Conservation (phyloP, 345 rosid genomes). For the Sonneratia caseolaris region DNA sequence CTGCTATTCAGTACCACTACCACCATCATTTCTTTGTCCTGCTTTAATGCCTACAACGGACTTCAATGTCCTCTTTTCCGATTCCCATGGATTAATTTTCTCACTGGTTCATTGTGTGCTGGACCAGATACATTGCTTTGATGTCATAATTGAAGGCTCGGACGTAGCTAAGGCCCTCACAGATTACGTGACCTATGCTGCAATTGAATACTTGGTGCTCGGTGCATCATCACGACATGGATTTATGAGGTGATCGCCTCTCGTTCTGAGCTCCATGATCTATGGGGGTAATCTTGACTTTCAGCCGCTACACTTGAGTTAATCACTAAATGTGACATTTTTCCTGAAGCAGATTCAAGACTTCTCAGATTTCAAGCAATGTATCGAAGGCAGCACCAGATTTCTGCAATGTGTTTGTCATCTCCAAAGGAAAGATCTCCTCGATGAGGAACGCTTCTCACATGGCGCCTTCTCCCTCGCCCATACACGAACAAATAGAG, state of each 20-base stretch:
- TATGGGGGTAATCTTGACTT: background rate
- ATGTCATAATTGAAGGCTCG: constrained; percentile 50
- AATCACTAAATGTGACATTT: background rate
- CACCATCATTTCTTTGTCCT: background rate
- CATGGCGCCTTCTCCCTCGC: constrained; percentile 53
- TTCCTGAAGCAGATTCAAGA: constrained; percentile 44
- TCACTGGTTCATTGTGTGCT: background rate
- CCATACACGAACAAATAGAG: constrained; percentile 44
- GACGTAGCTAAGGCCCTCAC: constrained; percentile 59
- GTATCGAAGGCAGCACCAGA: constrained; percentile 64
- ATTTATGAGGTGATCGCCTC: constrained; percentile 43
- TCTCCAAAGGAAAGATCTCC: constrained; percentile 70
- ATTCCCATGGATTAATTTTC: background rate
- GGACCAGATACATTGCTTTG: constrained; percentile 50
- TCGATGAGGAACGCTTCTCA: constrained; percentile 46
- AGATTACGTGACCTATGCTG: constrained; percentile 59
- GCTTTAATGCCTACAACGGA: background rate
- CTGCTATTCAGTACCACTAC: background rate
- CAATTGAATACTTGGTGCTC: constrained; percentile 68
- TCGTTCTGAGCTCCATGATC: background rate
- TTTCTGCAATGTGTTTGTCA: constrained; percentile 71
- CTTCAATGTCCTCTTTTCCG: background rate
- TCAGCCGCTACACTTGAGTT: background rate
- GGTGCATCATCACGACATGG: constrained; percentile 69
- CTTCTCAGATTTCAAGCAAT: constrained; percentile 43